Evolutionary conservation across 1,284 basidiomycete species (phyloP).

Genomic region (Heterobasidion occidentale): DNA sequence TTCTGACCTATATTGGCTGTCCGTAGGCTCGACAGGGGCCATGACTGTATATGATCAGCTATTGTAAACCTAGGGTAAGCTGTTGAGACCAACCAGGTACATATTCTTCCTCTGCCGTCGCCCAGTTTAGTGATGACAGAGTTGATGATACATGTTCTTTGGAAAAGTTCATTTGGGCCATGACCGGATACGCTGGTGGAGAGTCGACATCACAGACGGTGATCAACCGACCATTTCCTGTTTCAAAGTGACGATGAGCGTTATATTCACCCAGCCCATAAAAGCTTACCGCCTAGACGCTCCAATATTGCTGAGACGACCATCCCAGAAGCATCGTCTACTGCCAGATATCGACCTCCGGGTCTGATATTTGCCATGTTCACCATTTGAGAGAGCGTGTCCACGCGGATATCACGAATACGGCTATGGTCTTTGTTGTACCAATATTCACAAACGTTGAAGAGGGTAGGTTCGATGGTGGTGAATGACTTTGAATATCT

Average conservation of each 20-base stretch:
- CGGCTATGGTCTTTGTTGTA: slow-evolving; percentile 75
- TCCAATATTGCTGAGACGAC: slow-evolving; percentile 82
- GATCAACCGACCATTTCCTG: slow-evolving; percentile 76
- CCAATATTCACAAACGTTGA: slow-evolving; percentile 89
- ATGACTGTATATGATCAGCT: slow-evolving; percentile 31
- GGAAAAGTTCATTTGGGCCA: slow-evolving; percentile 83
- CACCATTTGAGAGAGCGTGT: slow-evolving; percentile 86
- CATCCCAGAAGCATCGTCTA: slow-evolving; percentile 92
- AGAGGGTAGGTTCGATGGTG: slow-evolving; percentile 81
- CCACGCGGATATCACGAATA: slow-evolving; percentile 80
- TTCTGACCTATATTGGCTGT: slow-evolving; percentile 50
- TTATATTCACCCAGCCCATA: background rate
- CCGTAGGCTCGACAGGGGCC: slow-evolving; percentile 46
- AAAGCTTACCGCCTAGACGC: slow-evolving; percentile 68
- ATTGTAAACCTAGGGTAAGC: slow-evolving; percentile 2
- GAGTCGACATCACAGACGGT: slow-evolving; percentile 89
- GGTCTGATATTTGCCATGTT: slow-evolving; percentile 80
- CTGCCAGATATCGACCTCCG: slow-evolving; percentile 81
- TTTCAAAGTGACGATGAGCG: slow-evolving; percentile 1
- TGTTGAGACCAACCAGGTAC: slow-evolving; percentile 41
- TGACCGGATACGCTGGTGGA: slow-evolving; percentile 85
- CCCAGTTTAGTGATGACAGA: slow-evolving; percentile 82
- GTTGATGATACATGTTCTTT: slow-evolving; percentile 46
- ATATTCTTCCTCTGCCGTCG: slow-evolving; percentile 77
- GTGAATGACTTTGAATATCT: slow-evolving; percentile 81